Percentiles rank a stretch among this genome's conserved stretches.
Conservation (phyloP, 2,329 filamentous ascomycete species). For the Cladophialophora yegresii region DNA sequence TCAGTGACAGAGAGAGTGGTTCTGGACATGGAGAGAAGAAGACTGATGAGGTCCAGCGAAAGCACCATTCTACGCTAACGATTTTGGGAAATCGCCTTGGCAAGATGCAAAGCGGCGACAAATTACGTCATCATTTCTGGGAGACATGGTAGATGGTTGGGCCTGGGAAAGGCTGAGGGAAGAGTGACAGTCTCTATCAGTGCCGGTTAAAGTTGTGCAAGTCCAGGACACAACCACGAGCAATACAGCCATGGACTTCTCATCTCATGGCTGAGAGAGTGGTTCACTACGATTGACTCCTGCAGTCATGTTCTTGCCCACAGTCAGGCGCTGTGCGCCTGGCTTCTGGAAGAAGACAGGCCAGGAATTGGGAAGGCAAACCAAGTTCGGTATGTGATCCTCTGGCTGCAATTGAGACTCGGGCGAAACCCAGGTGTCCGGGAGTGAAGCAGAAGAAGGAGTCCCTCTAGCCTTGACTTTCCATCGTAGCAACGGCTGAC, state of each 20-base stretch:
- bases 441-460: neutral
- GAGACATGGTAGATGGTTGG: too few relatives aligned
- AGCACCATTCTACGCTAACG: neutral
- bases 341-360: slow-evolving; percentile 37
- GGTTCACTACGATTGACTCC: neutral
- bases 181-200: neutral
- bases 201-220: neutral
- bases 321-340: slow-evolving; percentile 34
- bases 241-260: neutral
- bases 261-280: neutral
- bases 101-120: neutral
- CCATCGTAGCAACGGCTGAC: neutral
- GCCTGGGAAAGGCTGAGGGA: too few relatives aligned
- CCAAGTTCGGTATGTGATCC: slow-evolving; percentile 35
- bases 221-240: neutral
- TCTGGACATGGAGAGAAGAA: neutral
- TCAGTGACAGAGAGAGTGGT: neutral
- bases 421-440: neutral
- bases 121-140: neutral
- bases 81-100: neutral
- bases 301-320: slow-evolving; percentile 31
- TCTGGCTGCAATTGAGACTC: neutral
- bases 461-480: neutral
- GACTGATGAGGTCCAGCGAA: too few relatives aligned
- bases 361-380: slow-evolving; percentile 33